Conservation (phyloP, 164 flowering plant species). For the Sedum album region DNA sequence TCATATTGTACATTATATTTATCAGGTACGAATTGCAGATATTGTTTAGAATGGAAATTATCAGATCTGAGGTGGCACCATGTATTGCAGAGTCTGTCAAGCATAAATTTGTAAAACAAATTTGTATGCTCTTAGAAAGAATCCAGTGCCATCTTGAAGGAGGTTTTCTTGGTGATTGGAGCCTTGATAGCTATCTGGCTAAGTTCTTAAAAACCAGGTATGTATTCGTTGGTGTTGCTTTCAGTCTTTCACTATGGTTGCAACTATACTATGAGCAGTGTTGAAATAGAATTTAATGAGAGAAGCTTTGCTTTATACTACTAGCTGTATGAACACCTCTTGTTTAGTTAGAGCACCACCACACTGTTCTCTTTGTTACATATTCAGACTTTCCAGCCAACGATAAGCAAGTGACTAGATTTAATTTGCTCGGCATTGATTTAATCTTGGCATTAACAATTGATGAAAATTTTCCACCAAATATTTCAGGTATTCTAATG, state of each 20-base stretch:
- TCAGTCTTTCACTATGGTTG: not conserved
- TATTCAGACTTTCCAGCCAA: not conserved
- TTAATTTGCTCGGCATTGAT: not conserved
- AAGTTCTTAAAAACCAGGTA: conserved; percentile 73
- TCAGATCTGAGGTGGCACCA: conserved; percentile 42
- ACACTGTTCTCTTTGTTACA: not conserved
- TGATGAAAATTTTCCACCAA: not conserved
- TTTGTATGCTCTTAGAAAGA: conserved; percentile 60
- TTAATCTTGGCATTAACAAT: not conserved
- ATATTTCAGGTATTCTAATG: conserved; percentile 51
- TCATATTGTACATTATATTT: conserved; percentile 30
- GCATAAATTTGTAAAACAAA: conserved; percentile 70
- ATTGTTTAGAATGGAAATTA: conserved; percentile 86
- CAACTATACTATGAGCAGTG: not conserved
- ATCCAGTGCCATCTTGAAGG: conserved; percentile 68
- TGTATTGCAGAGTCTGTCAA: conserved; percentile 35
- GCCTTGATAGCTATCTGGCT: conserved; percentile 60
- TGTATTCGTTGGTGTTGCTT: not conserved
- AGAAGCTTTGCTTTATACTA: not conserved
- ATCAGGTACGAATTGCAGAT: conserved; percentile 83
- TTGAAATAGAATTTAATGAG: not conserved
- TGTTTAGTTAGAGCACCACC: not conserved
- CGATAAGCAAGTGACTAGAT: not conserved
- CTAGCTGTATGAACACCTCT: not conserved
- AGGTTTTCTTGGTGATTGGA: conserved; percentile 77